Evolutionary conservation across 106 monocot species (phyloP).

Genomic region (Cymbidium sinense): DNA sequence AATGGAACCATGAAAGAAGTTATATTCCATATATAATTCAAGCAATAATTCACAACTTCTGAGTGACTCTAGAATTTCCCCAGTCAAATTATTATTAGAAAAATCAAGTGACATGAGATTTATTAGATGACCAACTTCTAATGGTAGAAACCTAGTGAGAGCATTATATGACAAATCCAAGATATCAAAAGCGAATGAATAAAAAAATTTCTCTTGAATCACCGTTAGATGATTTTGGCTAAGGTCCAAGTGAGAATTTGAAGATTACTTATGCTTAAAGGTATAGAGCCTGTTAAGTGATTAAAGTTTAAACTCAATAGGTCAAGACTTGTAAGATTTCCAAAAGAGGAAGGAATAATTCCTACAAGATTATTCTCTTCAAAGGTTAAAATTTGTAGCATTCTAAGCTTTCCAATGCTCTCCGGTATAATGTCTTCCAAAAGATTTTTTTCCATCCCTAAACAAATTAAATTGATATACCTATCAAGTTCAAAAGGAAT

Average conservation of each 20-base stretch:
- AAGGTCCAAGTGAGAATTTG: conserved; percentile 4
- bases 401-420: not conserved
- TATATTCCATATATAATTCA: conserved; percentile 9
- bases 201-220: not conserved
- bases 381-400: not conserved
- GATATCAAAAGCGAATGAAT: not conserved
- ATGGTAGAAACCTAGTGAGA: conserved; percentile 2
- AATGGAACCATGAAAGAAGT: conserved; percentile 14
- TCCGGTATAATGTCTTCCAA: not conserved
- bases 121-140: conserved; percentile 7
- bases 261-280: not conserved
- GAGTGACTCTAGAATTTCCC: conserved; percentile 2
- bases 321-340: conserved; percentile 9
- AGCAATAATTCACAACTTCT: not conserved
- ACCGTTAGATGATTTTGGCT: not conserved
- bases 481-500: not conserved
- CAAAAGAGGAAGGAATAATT: not conserved
- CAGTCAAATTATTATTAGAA: conserved; percentile 9
- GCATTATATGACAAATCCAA: conserved; percentile 10
- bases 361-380: not conserved
- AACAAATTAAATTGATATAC: not conserved
- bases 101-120: not conserved
- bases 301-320: not conserved
- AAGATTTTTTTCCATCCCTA: not conserved
- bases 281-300: conserved; percentile 3